A percentile compares a stretch with the other conserved stretches of the same genome.
Evolutionary conservation across 1,284 basidiomycete species (phyloP).

Genomic region (Butyriboletus appendiculatus): DNA sequence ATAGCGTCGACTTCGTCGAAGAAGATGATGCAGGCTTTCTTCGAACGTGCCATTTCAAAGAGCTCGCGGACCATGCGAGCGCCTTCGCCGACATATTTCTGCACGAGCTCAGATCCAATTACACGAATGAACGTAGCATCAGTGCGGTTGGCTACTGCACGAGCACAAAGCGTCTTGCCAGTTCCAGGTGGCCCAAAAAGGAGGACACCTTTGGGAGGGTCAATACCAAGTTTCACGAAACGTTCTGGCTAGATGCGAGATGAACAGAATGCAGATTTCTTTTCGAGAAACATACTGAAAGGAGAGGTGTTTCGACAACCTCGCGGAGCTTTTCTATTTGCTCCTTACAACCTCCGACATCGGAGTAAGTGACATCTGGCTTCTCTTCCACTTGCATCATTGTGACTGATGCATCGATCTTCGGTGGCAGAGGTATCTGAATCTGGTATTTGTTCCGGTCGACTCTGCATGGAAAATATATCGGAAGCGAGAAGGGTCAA

Average conservation of each 20-base stretch:
- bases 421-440: slow-evolving; percentile 99
- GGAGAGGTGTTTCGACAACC: slow-evolving; percentile 97
- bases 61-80: slow-evolving; percentile 98
- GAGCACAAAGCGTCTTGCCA: slow-evolving; percentile 97
- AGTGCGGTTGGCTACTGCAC: slow-evolving; percentile 98
- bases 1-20: slow-evolving; percentile 99
- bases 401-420: slow-evolving; percentile 98
- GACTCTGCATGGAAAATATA: slow-evolving; percentile 49
- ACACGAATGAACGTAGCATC: slow-evolving; percentile 99
- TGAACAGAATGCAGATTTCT: slow-evolving; percentile 17
- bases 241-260: slow-evolving; percentile 78
- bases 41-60: slow-evolving; percentile 98
- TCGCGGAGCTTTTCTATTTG: slow-evolving; percentile 99
- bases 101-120: slow-evolving; percentile 98
- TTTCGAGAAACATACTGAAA: slow-evolving; percentile 65
- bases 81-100: slow-evolving; percentile 99
- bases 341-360: slow-evolving; percentile 98
- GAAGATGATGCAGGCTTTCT: slow-evolving; percentile 99
- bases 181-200: slow-evolving; percentile 97
- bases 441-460: slow-evolving; percentile 98
- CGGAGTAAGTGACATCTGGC: slow-evolving; percentile 97
- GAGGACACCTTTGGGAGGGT: slow-evolving; percentile 98
- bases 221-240: slow-evolving; percentile 97
- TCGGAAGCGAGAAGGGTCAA: neutral
- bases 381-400: slow-evolving; percentile 99